Evolutionary conservation across 306 rosid species (phyloP), one percentile per base, ranked within the genome.

Genomic region (Heteromeles arbutifolia): DNA sequence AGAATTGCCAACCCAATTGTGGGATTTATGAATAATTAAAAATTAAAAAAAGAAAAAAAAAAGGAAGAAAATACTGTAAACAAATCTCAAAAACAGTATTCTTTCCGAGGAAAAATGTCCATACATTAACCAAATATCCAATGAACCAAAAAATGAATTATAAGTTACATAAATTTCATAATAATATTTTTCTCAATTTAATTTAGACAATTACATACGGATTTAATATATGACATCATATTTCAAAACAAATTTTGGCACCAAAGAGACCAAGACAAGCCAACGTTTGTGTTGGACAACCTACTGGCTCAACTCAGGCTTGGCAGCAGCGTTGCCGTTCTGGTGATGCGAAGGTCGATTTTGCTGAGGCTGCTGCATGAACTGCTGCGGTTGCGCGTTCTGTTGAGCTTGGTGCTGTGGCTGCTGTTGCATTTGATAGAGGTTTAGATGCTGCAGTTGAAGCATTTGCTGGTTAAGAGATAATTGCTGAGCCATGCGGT

Each of bases 401-500:
- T 78, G 87, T 8, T 78, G 75, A 75, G 77, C 83, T 54, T 65
- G 85, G 37, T 73, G 81, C 21, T 58, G 76, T 7, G 70, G 78
- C 70, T 82, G 88, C 67, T 54, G 76, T 71, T 78, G 83, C 52
- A 67, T 45, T 53, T 82, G 87, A 73, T 85, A 76, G 34, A 75
- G 80, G 84, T 83, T 88, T 65, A 79, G 84, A 5, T 85, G 84
- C 80, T 84, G 93, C 61, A 82, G 18, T 79, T 81, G 90, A 79
- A 79, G 78, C 85, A 81, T 81, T 84, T 88, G 93, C 31, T 82
- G 89, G 84, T 77, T 88, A 18, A 91, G 73, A 24, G 87, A 78
- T 67, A 81, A 88, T 72, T 88, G 93, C 67, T 81, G 91, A 61
- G 84, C 87, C 86, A 90, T 79, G 78, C 81, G 78, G 69, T 79